Conservation (phyloP, 1,284 basidiomycete species). For the Porodaedalea pini region DNA sequence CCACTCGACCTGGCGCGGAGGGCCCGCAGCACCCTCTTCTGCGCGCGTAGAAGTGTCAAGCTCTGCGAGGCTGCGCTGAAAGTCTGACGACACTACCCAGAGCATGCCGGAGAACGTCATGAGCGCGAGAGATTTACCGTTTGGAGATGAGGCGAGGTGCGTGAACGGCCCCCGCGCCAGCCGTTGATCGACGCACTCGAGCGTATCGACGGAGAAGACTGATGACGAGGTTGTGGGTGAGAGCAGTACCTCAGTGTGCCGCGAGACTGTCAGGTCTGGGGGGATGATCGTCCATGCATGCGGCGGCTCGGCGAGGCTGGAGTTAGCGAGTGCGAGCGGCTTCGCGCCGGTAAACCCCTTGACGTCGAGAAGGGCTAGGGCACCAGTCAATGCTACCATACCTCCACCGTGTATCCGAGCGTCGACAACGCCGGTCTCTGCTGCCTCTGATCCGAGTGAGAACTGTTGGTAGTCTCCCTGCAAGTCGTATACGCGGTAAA, state of each 20-base stretch:
- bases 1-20: slow-evolving; percentile 80
- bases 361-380: slow-evolving; percentile 76
- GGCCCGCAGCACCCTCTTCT: slow-evolving; percentile 44
- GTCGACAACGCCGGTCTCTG: slow-evolving; percentile 82
- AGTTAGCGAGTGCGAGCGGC: slow-evolving; percentile 62
- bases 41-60: slow-evolving; percentile 61
- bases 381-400: slow-evolving; percentile 80
- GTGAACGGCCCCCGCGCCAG: slow-evolving; percentile 86
- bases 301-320: slow-evolving; percentile 78
- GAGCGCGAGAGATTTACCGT: slow-evolving; percentile 89
- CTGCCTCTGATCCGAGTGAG: slow-evolving; percentile 81
- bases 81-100: slow-evolving; percentile 93
- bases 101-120: slow-evolving; percentile 71
- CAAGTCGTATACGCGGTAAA: slow-evolving; percentile 87
- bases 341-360: slow-evolving; percentile 81
- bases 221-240: slow-evolving; percentile 55
- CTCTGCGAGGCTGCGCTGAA: slow-evolving; percentile 85
- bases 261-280: slow-evolving; percentile 79
- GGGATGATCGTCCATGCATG: slow-evolving; percentile 83
- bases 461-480: slow-evolving; percentile 82
- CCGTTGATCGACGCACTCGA: slow-evolving; percentile 87
- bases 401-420: slow-evolving; percentile 85
- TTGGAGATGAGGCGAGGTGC: slow-evolving; percentile 85
- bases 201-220: slow-evolving; percentile 78
- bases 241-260: slow-evolving; percentile 83